Evolutionary conservation across 345 rosid species (phyloP), one percentile per base, ranked within the genome.

Genomic region (Bruguiera gymnorhiza): DNA sequence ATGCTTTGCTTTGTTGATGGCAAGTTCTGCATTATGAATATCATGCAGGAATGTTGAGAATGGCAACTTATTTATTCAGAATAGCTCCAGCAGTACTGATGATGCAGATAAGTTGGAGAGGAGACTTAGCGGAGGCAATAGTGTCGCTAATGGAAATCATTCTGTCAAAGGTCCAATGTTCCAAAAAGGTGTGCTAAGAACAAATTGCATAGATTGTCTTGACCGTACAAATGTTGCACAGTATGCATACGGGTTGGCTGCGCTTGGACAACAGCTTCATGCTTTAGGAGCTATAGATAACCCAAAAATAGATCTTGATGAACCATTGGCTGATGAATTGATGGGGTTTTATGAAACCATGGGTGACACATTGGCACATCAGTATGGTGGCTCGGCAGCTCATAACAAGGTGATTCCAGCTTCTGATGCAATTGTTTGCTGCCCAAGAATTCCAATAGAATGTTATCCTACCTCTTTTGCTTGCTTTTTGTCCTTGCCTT

Each of bases 201-300:
- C 99, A 75, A 96, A 92, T 79, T 96, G 99, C 78, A 96, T 96
- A 72, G 99, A 96, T 73, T 96, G 98, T 85, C 87, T 96, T 62
- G 99, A 96, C 74, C 96, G 99, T 29, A 96, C 99, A 79, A 96
- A 96, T 86, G 99, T 90, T 78, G 99, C 99, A 32, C 98, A 96
- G 53, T 96, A 86, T 81, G 96, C 98, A 52, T 96, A 88, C 76
- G 97, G 99, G 50, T 83, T 94, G 90, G 96, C 86, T 76, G 98
- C 97, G 60, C 91, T 96, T 67, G 99, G 97, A 53, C 86, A 73
- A 57, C 99, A 96, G 82, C 98, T 92, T 78, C 84, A 86, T 78
- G 86, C 94, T 67, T 72, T 96, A 74, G 95, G 94, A 60, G 81
- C 84, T 75, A 80, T 77, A 58, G 87, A 85, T 67, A 69, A 72